phyloP scores from a whole-genome alignment of 1,284 basidiomycete species.

The Heterobasidion occidentale region DNA sequence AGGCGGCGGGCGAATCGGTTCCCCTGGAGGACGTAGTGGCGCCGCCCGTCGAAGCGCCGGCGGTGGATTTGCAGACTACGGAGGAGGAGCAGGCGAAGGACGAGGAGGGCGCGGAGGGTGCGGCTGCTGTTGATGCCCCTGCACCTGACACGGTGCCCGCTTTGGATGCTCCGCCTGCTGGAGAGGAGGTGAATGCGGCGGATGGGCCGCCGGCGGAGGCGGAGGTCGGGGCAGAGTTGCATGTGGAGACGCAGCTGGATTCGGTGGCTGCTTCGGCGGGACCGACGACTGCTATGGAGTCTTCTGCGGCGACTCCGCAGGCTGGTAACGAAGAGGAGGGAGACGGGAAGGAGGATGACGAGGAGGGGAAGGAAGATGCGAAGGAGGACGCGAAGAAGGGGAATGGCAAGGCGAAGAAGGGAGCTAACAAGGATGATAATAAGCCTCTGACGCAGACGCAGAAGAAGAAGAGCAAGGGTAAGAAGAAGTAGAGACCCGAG shows the following conservation, averaged over 20 bases:
- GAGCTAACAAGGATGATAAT: no score
- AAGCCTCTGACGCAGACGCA: no score
- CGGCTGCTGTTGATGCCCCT: background rate
- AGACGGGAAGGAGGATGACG: constrained; percentile 5
- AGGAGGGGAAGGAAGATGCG: background rate
- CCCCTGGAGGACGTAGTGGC: background rate
- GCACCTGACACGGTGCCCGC: background rate
- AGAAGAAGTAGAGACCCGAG: background rate
- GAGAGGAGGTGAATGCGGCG: constrained; percentile 2
- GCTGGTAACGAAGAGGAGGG: constrained; percentile 11
- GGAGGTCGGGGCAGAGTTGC: constrained; percentile 4
- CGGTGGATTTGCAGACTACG: background rate
- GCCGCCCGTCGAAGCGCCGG: background rate
- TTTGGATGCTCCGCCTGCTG: background rate
- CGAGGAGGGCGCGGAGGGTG: background rate
- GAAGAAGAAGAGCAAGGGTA: background rate
- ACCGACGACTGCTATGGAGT: background rate
- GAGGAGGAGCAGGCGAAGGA: background rate
- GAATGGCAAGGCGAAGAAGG: no score
- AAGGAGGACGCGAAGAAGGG: no score
- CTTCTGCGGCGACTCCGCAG: constrained; percentile 7
- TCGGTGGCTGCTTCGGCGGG: background rate
- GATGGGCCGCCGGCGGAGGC: constrained; percentile 3
- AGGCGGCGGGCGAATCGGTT: background rate
- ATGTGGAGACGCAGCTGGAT: background rate